Percentiles rank a stretch among this genome's conserved stretches.
These are phyloP conservation scores for Colletotrichum viniferum DNA, from an alignment of 2,329 filamentous ascomycete species.

Conservation along the genomic window DNA sequence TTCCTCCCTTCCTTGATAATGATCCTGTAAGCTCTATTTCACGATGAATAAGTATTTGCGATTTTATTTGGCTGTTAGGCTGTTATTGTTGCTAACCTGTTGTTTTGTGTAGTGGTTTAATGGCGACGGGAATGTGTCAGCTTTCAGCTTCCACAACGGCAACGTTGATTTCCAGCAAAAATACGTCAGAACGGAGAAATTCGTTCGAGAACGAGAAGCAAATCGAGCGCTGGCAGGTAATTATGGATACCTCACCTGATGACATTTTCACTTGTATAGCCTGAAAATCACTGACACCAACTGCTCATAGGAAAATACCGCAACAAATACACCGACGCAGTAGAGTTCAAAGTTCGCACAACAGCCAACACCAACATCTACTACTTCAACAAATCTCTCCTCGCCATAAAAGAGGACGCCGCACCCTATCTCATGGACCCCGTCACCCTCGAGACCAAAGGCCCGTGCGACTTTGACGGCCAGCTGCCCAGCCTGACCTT, in stretches of 20 bases:
- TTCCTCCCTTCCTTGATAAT: slow-evolving; percentile 28
- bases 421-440: slow-evolving; percentile 46
- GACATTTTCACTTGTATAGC: neutral
- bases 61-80: too few relatives aligned
- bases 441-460: slow-evolving; percentile 43
- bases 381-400: slow-evolving; percentile 50
- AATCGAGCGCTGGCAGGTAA: slow-evolving; percentile 25
- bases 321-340: slow-evolving; percentile 41
- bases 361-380: slow-evolving; percentile 57
- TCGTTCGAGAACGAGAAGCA: slow-evolving; percentile 39
- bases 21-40: slow-evolving; percentile 10
- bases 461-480: slow-evolving; percentile 45
- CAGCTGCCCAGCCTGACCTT: slow-evolving; percentile 41
- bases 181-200: slow-evolving; percentile 45
- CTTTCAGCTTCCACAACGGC: slow-evolving; percentile 38
- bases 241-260: neutral
- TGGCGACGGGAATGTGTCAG: slow-evolving; percentile 43
- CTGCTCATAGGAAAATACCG: slow-evolving; percentile 36
- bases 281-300: slow-evolving; percentile 26
- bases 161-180: slow-evolving; percentile 35
- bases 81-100: neutral
- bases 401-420: slow-evolving; percentile 53
- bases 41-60: too few relatives aligned
- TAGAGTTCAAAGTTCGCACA: slow-evolving; percentile 32
- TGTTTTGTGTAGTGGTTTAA: slow-evolving; percentile 38